Base-by-base conservation (phyloP, 1,284 basidiomycete species). In the Xerocomus cyaneibrunnescens region DNA sequence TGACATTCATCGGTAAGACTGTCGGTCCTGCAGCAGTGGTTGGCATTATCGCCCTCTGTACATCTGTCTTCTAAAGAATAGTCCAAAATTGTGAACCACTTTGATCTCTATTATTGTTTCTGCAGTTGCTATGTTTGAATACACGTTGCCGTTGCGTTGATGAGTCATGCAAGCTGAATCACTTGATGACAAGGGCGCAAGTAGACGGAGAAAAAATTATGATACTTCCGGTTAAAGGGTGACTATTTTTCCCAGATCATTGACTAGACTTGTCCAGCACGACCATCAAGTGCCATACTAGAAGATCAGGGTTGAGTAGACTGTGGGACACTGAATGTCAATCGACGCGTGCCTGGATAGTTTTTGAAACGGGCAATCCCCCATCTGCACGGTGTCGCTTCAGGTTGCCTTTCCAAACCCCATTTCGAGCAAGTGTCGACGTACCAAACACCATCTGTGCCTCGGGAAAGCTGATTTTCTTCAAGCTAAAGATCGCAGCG, bases 281-380 rank as follows among this genome's bases (percentile, higher is more conserved):
- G 22, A 51, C 45, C 51, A 46, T 67, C 58, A 63, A 34, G 42
- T 23, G n/a, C 51, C 44, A 12, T 60, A 66, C 62, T 67, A 30
- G 6, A 48, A 31, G 13, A 39, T 36, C 42, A 39, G 23, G 32
- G 9, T 34, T 48, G 14, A 52, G 40, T 12, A 30, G n/a, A 35
- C 7, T 23, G 27, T 19, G 27, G 2, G n/a, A 12, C 27, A 17
- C 22, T n/a, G 5, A 13, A 17, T n/a, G 10, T 28, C 9, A 17
- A 28, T 37, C 16, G 1, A 22, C 13, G 23, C 61, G 17, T 47
- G 51, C 65, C 59, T 61, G 51, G 4, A 66, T 35, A 12, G 58
- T 27, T 37, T 25, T 64, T 0, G 64, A 68, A 34, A 7, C 17
- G 0, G 65, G 62, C 6, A 65, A 14, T 21, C 52, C 54, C 27